Percentiles rank a stretch among this genome's conserved stretches.
phyloP scores from a whole-genome alignment of 495 filamentous ascomycete genomes.

The Neurospora sp. region DNA sequence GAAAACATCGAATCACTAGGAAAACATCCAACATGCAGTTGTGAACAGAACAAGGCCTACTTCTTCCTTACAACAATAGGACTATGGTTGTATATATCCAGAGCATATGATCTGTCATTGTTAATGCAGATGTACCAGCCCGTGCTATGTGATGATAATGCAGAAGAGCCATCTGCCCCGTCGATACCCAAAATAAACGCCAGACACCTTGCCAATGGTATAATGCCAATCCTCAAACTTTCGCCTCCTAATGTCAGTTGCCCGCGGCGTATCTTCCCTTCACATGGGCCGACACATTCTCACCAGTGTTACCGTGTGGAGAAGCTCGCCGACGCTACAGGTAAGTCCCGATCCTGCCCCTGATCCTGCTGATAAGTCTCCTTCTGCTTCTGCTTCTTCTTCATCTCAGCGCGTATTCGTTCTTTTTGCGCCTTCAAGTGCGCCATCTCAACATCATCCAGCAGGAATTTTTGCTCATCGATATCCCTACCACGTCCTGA shows the following conservation, averaged over 20 bases:
- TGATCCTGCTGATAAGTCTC: background rate
- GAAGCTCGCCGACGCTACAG: background rate
- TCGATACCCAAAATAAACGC: slow-evolving; percentile 1
- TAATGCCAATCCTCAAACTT: slow-evolving; percentile 1
- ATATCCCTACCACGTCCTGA: slow-evolving; percentile 10
- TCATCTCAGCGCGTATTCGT: slow-evolving; percentile 3
- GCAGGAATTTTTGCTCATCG: slow-evolving; percentile 24
- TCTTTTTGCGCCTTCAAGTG: slow-evolving; percentile 15
- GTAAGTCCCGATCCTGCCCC: slow-evolving; percentile 7
- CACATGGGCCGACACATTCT: background rate
- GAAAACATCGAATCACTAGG: no score
- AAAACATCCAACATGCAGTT: background rate
- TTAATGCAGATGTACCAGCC: background rate
- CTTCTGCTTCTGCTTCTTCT: background rate
- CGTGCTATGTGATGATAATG: background rate
- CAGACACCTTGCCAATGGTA: slow-evolving; percentile 18
- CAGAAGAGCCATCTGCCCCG: background rate
- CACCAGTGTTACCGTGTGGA: background rate
- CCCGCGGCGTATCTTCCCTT: background rate
- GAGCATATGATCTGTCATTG: background rate
- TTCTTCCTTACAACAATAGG: background rate
- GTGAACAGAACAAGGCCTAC: background rate
- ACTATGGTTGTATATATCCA: background rate
- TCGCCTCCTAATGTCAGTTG: background rate
- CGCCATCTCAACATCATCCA: slow-evolving; percentile 15